phyloP scores from a whole-genome alignment of 495 filamentous ascomycete genomes.

The Penicillium argentinense region DNA sequence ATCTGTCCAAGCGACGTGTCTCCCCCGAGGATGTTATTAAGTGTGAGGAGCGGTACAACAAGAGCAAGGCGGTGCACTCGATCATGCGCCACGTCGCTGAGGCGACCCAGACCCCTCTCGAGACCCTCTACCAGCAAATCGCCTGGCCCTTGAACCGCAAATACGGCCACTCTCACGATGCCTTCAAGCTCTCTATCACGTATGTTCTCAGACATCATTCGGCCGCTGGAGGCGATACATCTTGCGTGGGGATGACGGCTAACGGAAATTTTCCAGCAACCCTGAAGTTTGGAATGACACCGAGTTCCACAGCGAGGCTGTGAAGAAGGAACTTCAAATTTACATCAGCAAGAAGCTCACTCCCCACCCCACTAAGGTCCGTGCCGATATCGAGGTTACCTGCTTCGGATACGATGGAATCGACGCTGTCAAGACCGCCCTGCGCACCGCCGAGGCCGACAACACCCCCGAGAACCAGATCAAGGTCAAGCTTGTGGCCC shows the following conservation, averaged over 20 bases:
- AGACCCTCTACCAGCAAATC: constrained; percentile 88
- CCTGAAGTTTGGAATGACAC: constrained; percentile 94
- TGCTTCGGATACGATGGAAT: constrained; percentile 99
- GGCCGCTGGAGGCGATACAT: background rate
- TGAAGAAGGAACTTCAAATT: constrained; percentile 79
- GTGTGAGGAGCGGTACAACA: constrained; percentile 99
- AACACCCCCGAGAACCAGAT: constrained; percentile 89
- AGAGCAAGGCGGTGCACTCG: constrained; percentile 97
- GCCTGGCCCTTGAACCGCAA: constrained; percentile 97
- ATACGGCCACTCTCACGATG: constrained; percentile 94
- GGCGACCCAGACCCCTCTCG: constrained; percentile 90
- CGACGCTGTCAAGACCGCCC: constrained; percentile 90
- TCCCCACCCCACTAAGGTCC: constrained; percentile 95
- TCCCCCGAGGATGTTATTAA: constrained; percentile 96
- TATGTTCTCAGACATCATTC: constrained; percentile 41
- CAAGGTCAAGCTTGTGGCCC: constrained; percentile 94
- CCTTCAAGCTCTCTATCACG: constrained; percentile 99
- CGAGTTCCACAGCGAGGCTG: constrained; percentile 80
- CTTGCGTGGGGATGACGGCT: constrained; percentile 8
- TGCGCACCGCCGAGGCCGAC: constrained; percentile 81
- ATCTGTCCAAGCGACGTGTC: constrained; percentile 96
- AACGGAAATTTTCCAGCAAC: constrained; percentile 57
- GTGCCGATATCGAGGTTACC: constrained; percentile 95
- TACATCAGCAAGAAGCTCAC: constrained; percentile 97
- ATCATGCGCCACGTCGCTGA: constrained; percentile 98